Conservation (phyloP, 129 eudicot species). For the Deinandra increscens region DNA sequence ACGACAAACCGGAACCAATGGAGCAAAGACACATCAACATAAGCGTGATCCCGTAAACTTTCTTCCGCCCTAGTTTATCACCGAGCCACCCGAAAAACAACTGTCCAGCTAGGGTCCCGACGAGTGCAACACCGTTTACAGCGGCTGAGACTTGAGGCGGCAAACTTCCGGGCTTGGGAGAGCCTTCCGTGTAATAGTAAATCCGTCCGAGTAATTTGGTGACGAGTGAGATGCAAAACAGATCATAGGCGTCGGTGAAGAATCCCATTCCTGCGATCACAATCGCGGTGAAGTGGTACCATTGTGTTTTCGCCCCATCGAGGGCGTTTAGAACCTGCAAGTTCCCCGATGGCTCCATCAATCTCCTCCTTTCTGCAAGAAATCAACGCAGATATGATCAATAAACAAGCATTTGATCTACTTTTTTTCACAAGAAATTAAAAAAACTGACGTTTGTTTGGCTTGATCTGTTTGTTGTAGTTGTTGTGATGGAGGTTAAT, state of each 20-base stretch:
- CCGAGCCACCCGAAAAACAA: constrained; percentile 60
- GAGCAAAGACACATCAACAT: constrained; percentile 51
- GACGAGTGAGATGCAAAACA: constrained; percentile 57
- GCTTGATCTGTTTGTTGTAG: not conserved
- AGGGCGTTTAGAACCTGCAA: constrained; percentile 51
- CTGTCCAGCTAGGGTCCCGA: constrained; percentile 54
- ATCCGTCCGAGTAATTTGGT: constrained; percentile 57
- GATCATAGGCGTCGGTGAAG: constrained; percentile 62
- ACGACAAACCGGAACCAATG: constrained; percentile 51
- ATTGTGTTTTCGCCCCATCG: constrained; percentile 61
- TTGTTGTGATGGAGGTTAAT: not conserved
- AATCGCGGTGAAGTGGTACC: constrained; percentile 69
- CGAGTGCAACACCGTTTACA: constrained; percentile 55
- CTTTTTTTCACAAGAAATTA: no score
- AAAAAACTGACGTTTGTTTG: no score
- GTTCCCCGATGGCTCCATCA: constrained; percentile 22
- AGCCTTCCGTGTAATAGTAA: constrained; percentile 42
- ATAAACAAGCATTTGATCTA: no score
- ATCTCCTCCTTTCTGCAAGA: no score
- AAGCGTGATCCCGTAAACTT: constrained; percentile 55
- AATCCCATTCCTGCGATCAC: constrained; percentile 67
- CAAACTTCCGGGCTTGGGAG: constrained; percentile 46
- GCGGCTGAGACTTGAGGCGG: constrained; percentile 57
- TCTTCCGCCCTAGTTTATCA: constrained; percentile 50
- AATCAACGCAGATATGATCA: no score